Base-by-base conservation (phyloP, 768 basidiomycete genomes). In the Mycena chlorophos region DNA sequence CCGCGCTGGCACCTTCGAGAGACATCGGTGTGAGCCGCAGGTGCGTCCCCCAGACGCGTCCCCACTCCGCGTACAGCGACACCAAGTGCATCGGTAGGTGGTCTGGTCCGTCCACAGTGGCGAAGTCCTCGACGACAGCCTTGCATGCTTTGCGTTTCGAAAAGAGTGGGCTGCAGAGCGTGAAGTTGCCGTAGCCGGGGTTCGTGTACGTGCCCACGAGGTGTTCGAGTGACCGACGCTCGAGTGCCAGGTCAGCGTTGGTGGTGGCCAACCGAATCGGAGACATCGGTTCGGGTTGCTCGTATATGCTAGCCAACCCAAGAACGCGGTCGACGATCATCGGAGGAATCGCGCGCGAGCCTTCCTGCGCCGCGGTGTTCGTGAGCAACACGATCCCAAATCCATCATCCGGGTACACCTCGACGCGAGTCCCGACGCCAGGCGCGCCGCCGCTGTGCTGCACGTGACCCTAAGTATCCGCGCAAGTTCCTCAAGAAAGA, bases 31-130 rank as follows among this genome's bases (percentile, higher is more conserved):
- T 52, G 51, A 74, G 47, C 4, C 74, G 72, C 17, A 75, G 31
- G 57, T 80, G 77, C n/a, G 73, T 69, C 0, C 68, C 63, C 71
- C 70, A 75, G 27, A 69, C 25, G 13, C 68, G 69, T 2, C 69
- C 65, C 68, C 73, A 74, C 16, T 56, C 63, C 0, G 68, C 68
- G 53, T 72, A 62, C 5, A 75, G 63, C 19, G 68, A 51, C 5
- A n/a, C 1, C 23, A 52, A 23, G 12, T 13, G 1, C 2, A 52
- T 30, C 12, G 43, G 43, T 13, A 46, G n/a, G n/a, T 6, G 40
- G 40, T 14, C 40, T n/a, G n/a, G 40, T 8, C 40, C 40, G 20
- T 6, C 68, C 16, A 72, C 58, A 8, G 54, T 25, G 19, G 65
- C 13, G 52, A 75, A 75, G 20, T 69, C 59, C 5, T 63, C 58